Evolutionary conservation across 768 basidiomycete species (phyloP), one percentile per base, ranked within the genome.

Genomic region (Kwoniella newhampshirensis): DNA sequence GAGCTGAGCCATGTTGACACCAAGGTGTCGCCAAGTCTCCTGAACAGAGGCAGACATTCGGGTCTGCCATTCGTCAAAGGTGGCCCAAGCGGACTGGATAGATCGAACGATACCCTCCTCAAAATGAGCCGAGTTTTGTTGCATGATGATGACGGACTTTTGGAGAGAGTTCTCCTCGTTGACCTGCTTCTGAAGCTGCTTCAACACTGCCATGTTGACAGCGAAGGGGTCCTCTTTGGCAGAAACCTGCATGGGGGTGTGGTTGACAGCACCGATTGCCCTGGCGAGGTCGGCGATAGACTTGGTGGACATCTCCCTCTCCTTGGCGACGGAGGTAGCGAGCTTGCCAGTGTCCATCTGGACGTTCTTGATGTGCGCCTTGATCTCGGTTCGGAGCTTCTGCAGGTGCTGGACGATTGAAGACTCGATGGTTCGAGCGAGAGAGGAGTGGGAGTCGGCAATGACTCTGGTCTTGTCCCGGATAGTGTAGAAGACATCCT

Each of bases 371-470:
- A 99, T 88, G 77, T 99, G 96, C 1, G 93, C 94, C 78, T 97
- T 98, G 76, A 99, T 91, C 77, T 99, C 96, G 1, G 85, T 80
- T 27, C 87, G 80, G n/a, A 98, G 82, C 77, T 98, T 98, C 77
- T 96, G 88, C 8, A 99, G 82, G 75, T 98, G 96, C 75, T 97
- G 92, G 1, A 99, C 94, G 70, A 98, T 97, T 4, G 91, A 94
- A 28, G 87, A 88, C 65, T 99, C 93, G 71, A 99, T 88, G 5
- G 96, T 98, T 28, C 91, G 85, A 1, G 93, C 94, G 8, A 99
- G 84, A 71, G 92, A 94, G 11, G 93, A 91, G 70, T 98, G 93
- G 52, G 94, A 90, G 78, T 98, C 96, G 0, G 96, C 91, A 62
- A 97, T 90, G 54, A 82, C 77, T 46, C 93, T 87, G 0, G 92